Percentiles rank a stretch among this genome's conserved stretches.
These are phyloP conservation scores for Fusarium brevicatenulatum DNA, from an alignment of 2,329 filamentous ascomycete genomes.

Conservation along the genomic window DNA sequence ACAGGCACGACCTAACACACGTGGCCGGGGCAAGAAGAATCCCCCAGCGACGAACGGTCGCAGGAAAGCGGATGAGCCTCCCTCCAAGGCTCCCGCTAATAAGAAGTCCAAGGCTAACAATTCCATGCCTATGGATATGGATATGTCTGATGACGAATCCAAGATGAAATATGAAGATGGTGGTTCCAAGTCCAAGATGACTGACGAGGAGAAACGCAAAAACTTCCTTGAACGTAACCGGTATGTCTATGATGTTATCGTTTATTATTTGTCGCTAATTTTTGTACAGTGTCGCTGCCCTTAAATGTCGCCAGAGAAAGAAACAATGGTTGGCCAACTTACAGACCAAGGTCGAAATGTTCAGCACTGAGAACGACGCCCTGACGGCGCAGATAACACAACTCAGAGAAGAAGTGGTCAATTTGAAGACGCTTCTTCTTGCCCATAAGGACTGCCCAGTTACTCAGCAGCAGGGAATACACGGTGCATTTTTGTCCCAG, in stretches of 20 bases:
- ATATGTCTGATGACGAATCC: conserved; percentile 64
- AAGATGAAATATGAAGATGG: conserved; percentile 41
- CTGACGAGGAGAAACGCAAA: conserved; percentile 95
- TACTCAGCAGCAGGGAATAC: conserved; percentile 80
- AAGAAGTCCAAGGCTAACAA: conserved; percentile 75
- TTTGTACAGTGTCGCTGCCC: conserved; percentile 79
- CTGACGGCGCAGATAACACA: conserved; percentile 85
- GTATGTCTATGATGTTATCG: conserved; percentile 62
- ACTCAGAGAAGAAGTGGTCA: conserved; percentile 91
- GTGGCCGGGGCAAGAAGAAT: conserved; percentile 76
- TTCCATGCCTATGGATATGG: conserved; percentile 55
- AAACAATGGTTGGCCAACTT: conserved; percentile 98
- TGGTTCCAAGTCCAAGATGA: conserved; percentile 41
- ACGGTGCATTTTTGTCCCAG: conserved; percentile 66
- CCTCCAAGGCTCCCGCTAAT: conserved; percentile 67
- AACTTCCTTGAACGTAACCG: conserved; percentile 97
- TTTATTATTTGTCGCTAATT: conserved; percentile 3
- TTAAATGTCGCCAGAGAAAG: conserved; percentile 97
- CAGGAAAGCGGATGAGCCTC: conserved; percentile 78
- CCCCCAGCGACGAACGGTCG: conserved; percentile 69
- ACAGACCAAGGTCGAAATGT: conserved; percentile 93
- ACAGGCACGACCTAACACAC: conserved; percentile 70
- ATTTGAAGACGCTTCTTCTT: conserved; percentile 89
- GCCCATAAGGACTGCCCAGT: conserved; percentile 97
- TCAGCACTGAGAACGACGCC: conserved; percentile 89